Evolutionary conservation across 768 basidiomycete species (phyloP), one percentile per base, ranked within the genome.

Genomic region (Xanthoconium stramineum): DNA sequence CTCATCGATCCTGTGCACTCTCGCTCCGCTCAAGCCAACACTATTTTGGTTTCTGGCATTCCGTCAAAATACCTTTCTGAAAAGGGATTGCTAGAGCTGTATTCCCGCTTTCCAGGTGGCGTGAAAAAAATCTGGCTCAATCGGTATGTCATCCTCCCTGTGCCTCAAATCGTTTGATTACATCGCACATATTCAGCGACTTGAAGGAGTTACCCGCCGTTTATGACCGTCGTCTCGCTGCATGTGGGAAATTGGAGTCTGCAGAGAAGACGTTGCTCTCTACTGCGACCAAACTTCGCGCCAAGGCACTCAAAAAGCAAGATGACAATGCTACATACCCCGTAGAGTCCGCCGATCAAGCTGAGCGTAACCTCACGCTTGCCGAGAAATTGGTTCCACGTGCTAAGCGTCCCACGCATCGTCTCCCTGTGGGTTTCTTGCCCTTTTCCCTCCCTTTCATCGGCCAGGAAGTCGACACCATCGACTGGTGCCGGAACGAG

Each of bases 121-220:
- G 89, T 95, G 9, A 86, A 85, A 67, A 83, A 84, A 60, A 84
- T 99, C 37, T 99, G 96, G 94, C 79, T 98, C 38, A 96, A 94
- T 70, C 80, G 90, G 85, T 86, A 55, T 40, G 80, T 60, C 29
- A 28, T 40, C 6, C 17, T 32, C 15, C 1, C 5, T 28, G 19
- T 29, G 0, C 15, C 9, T 38, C 6, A 17, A 29, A 4, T 20
- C n/a, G 6, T 15, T 15, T 47, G 7, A 40, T 53, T 11, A 20
- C 28, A 39, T 38, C 33, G 10, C 3, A 55, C 15, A 32, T 52
- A 2, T 1, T 2, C 59, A 88, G 91, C 47, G 82, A 98, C 65
- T 77, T 98, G 30, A 91, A 91, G 69, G 88, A 92, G 11, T 80
- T 99, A 49, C 94, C 94, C 1, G 85, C 88, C 40, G 66, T 91